Evolutionary conservation across 2,329 filamentous ascomycete species (phyloP), one percentile per base, ranked within the genome.

Genomic region (Pestalotiopsis fici): DNA sequence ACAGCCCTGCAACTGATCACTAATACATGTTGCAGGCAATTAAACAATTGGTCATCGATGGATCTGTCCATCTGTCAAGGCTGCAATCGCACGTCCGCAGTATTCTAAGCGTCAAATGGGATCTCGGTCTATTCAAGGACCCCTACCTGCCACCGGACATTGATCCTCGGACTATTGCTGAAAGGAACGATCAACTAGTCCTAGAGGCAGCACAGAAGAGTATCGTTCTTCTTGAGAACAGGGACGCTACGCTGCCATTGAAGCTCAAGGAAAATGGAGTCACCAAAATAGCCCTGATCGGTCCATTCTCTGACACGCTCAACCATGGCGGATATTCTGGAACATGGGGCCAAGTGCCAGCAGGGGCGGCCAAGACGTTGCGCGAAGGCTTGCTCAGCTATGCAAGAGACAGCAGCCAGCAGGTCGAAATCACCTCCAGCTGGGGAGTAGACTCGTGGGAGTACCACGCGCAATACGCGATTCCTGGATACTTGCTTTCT

Each of bases 251-350:
- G 1, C 71, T 83, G 1, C 82, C 82, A 1, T 37, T 82, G 9
- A 72, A 70, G 1, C 74, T 76, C 1, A 25, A 56, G 5, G 67
- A 72, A 2, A 74, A 78, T 50, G 73, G 71, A 4, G 73, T 78
- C 12, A 74, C 70, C 31, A 80, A 74, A 18, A 76, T 83, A 21
- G 80, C 81, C 3, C 74, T 83, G 6, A 74, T 83, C 13, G 82
- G 82, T 0, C 81, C 82, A 1, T 83, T 80, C 66, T 65, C 74
- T 3, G 81, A 83, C 65, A 74, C 74, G 7, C 73, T 83, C 55
- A 83, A 83, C 68, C 83, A 81, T 68, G 81, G 82, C 2, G 81
- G 80, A 65, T 83, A 83, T 66, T 82, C 81, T 1, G 81, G 81
- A 1, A 70, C 75, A 67, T 83, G 77, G 72, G 82, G 81, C 0